phyloP scores from a whole-genome alignment of 2,329 filamentous ascomycete species.

The Epichloe sp. region DNA sequence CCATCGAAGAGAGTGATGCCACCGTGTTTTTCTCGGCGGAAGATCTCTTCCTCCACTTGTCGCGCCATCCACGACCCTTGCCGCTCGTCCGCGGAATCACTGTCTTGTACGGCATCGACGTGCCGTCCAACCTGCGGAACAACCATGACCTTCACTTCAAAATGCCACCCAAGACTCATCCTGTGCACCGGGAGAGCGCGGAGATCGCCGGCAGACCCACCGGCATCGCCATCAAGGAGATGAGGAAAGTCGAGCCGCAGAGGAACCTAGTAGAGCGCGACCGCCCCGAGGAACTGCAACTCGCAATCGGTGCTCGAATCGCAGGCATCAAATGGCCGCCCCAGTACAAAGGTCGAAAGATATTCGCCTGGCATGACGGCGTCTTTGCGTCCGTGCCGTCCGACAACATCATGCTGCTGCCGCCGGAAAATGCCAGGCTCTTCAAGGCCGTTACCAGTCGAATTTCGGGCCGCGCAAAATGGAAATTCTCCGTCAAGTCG shows the following conservation, averaged over 20 bases:
- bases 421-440: constrained; percentile 31
- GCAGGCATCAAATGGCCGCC: constrained; percentile 37
- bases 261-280: constrained; percentile 29
- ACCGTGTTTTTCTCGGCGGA: constrained; percentile 43
- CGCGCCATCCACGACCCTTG: constrained; percentile 39
- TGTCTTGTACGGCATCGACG: constrained; percentile 30
- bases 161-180: constrained; percentile 25
- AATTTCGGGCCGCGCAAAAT: constrained; percentile 35
- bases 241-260: constrained; percentile 33
- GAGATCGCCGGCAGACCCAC: constrained; percentile 31
- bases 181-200: constrained; percentile 24
- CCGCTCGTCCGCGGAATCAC: constrained; percentile 34
- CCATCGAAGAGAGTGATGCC: constrained; percentile 39
- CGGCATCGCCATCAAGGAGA: constrained; percentile 31
- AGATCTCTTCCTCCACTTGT: constrained; percentile 38
- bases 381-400: constrained; percentile 35
- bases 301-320: constrained; percentile 34
- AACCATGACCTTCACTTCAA: constrained; percentile 41
- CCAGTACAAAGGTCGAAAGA: constrained; percentile 41
- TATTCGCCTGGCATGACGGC: constrained; percentile 43
- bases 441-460: constrained; percentile 31
- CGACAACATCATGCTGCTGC: constrained; percentile 34
- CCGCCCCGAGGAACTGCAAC: constrained; percentile 26
- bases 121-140: constrained; percentile 28
- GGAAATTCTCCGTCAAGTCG: constrained; percentile 38